Evolutionary conservation across 2,329 filamentous ascomycete genomes (phyloP).

Genomic region (Basipetospora sp.): DNA sequence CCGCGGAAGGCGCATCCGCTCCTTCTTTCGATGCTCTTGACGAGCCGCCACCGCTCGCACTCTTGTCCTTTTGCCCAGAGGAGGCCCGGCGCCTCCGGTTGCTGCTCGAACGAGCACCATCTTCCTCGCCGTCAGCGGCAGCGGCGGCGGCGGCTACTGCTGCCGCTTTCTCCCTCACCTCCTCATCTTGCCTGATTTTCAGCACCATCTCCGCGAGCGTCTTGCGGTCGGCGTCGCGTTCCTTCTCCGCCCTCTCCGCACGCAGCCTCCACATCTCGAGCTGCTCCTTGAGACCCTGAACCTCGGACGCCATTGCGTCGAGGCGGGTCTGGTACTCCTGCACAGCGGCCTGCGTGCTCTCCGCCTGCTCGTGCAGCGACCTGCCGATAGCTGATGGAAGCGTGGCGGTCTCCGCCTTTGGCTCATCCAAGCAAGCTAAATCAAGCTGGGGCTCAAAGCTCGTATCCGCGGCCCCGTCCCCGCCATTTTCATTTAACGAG

Average conservation of each 20-base stretch:
- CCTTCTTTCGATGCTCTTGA: slow-evolving; percentile 3
- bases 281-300: slow-evolving; percentile 66
- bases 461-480: slow-evolving; percentile 31
- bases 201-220: slow-evolving; percentile 78
- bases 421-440: slow-evolving; percentile 12
- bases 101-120: slow-evolving; percentile 2
- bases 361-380: slow-evolving; percentile 15
- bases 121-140: slow-evolving; percentile 5
- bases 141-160: slow-evolving; percentile 12
- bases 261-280: slow-evolving; percentile 64
- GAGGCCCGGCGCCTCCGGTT: slow-evolving; percentile 1
- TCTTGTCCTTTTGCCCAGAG: not conserved
- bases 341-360: slow-evolving; percentile 22
- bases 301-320: slow-evolving; percentile 62
- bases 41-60: not conserved
- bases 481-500: slow-evolving; percentile 22
- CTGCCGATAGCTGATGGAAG: slow-evolving; percentile 5
- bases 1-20: slow-evolving; percentile 6
- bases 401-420: slow-evolving; percentile 1
- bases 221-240: slow-evolving; percentile 56
- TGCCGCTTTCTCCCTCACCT: slow-evolving; percentile 28
- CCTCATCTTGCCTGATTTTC: slow-evolving; percentile 57
- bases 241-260: slow-evolving; percentile 67
- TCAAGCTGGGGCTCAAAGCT: slow-evolving; percentile 31
- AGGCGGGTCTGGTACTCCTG: slow-evolving; percentile 51